Evolutionary conservation across 2,329 filamentous ascomycete genomes (phyloP).

Genomic region (Aureobasidium uvarum): DNA sequence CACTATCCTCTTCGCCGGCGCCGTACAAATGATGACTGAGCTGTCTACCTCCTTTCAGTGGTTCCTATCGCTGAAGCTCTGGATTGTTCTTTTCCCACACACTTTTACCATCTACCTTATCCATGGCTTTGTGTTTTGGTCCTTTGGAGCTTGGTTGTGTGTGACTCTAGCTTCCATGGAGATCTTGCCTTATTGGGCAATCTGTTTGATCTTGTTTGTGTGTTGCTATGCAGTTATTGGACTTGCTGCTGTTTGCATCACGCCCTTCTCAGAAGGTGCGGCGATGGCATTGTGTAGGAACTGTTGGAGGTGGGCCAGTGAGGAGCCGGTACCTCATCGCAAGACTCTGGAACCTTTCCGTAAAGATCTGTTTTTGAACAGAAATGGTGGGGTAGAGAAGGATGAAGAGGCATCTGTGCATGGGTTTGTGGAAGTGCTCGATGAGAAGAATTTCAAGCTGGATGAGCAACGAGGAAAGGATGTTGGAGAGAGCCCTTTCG

Average conservation of each 20-base stretch:
- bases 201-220: constrained; percentile 40
- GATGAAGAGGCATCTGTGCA: constrained; percentile 19
- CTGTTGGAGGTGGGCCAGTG: constrained; percentile 33
- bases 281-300: constrained; percentile 22
- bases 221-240: constrained; percentile 38
- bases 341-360: constrained; percentile 32
- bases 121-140: constrained; percentile 51
- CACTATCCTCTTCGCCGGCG: constrained; percentile 43
- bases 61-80: constrained; percentile 42
- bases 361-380: constrained; percentile 31
- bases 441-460: constrained; percentile 5
- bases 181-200: constrained; percentile 38
- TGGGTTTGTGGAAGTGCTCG: background rate
- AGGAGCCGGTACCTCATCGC: constrained; percentile 32
- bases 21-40: constrained; percentile 41
- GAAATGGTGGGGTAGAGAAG: constrained; percentile 4
- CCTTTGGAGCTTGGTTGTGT: constrained; percentile 41
- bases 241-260: background rate
- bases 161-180: constrained; percentile 37
- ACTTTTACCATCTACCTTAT: constrained; percentile 52
- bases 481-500: background rate
- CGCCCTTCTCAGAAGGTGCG: constrained; percentile 12
- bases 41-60: constrained; percentile 43
- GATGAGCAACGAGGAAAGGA: background rate
- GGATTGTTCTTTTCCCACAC: constrained; percentile 49